Percentiles rank a stretch among this genome's conserved stretches.
Evolutionary conservation across 2,329 filamentous ascomycete genomes (phyloP).

Genomic region (Colletotrichum sp.): DNA sequence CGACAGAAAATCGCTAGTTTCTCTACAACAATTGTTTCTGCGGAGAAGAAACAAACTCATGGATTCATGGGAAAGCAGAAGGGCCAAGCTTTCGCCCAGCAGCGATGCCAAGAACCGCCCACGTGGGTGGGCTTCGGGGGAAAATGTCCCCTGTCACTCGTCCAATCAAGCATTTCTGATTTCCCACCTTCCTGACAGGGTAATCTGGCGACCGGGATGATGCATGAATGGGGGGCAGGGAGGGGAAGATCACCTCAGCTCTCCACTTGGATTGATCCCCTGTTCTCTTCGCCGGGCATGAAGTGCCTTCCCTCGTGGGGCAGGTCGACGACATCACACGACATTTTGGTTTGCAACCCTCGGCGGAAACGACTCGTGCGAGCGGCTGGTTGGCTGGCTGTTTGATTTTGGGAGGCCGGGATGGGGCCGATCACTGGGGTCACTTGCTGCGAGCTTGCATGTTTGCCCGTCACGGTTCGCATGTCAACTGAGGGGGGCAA

Average conservation of each 20-base stretch:
- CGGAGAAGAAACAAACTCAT: neutral
- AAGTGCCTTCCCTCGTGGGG: neutral
- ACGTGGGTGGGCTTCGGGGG: conserved; percentile 1
- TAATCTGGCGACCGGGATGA: neutral
- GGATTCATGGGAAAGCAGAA: neutral
- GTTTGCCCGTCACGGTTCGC: too few relatives aligned
- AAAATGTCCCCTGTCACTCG: neutral
- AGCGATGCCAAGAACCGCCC: neutral
- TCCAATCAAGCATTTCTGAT: neutral
- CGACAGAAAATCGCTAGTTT: neutral
- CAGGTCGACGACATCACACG: neutral
- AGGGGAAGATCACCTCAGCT: neutral
- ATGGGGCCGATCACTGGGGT: neutral
- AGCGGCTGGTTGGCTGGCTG: neutral
- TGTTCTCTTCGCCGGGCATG: neutral
- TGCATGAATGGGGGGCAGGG: neutral
- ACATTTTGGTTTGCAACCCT: neutral
- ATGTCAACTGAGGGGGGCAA: neutral
- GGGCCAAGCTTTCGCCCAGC: conserved; percentile 12
- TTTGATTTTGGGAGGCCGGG: neutral
- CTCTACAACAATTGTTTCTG: neutral
- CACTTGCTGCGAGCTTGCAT: neutral
- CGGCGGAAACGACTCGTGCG: neutral
- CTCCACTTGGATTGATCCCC: neutral
- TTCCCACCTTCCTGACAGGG: neutral